A percentile compares a stretch with the other conserved stretches of the same genome.
Evolutionary conservation across 2,329 filamentous ascomycete species (phyloP).

Genomic region (Venturiaceae sp.): DNA sequence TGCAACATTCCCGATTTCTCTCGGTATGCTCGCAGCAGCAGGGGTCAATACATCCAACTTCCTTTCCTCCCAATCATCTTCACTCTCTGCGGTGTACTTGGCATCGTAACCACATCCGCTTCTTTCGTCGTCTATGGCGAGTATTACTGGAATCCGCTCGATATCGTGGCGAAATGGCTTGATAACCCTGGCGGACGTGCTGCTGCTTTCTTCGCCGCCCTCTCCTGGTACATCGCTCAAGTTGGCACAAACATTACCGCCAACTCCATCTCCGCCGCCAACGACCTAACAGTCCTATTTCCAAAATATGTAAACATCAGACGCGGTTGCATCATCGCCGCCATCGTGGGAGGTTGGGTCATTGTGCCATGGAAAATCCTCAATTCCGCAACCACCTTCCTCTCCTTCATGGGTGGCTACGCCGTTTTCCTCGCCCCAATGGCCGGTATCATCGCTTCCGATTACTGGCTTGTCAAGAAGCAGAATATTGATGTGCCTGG

Average conservation of each 20-base stretch:
- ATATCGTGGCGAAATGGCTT: background rate
- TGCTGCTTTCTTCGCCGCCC: slow-evolving; percentile 17
- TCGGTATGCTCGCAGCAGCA: slow-evolving; percentile 14
- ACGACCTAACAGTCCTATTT: slow-evolving; percentile 33
- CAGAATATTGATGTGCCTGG: slow-evolving; percentile 13
- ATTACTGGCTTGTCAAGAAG: slow-evolving; percentile 12
- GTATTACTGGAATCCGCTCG: slow-evolving; percentile 15
- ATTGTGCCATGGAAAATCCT: slow-evolving; percentile 16
- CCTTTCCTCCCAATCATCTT: slow-evolving; percentile 11
- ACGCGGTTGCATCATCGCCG: slow-evolving; percentile 11
- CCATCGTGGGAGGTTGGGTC: background rate
- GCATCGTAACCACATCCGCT: slow-evolving; percentile 11
- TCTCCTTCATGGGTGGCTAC: slow-evolving; percentile 15
- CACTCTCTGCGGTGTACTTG: slow-evolving; percentile 14
- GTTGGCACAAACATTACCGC: slow-evolving; percentile 18
- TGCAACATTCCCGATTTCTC: slow-evolving; percentile 8
- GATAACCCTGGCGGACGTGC: slow-evolving; percentile 14
- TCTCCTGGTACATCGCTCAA: slow-evolving; percentile 16
- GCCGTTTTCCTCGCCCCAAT: slow-evolving; percentile 16
- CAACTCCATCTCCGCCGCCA: slow-evolving; percentile 17
- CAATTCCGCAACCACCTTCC: background rate
- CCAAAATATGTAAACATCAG: slow-evolving; percentile 20
- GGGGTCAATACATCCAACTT: background rate
- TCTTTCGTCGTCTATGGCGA: slow-evolving; percentile 12
- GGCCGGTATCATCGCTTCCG: slow-evolving; percentile 3